These are phyloP conservation scores for Tylopilus plumbeoviolaceoides DNA, from an alignment of 768 basidiomycete genomes.

Conservation along the genomic window DNA sequence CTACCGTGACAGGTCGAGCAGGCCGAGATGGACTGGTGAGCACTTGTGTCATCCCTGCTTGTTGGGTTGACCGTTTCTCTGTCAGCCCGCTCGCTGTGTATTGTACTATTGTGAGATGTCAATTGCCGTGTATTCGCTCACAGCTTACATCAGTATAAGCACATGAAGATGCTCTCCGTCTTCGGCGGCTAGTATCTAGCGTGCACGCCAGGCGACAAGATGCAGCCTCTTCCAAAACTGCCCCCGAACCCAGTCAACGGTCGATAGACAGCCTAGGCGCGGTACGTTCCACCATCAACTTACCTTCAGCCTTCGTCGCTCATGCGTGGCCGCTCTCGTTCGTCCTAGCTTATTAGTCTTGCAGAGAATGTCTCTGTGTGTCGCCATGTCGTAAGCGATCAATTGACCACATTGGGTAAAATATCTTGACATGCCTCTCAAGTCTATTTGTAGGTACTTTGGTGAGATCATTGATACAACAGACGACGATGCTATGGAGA, in stretches of 20 bases:
- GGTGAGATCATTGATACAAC: slow-evolving; percentile 59
- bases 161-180: slow-evolving; percentile 62
- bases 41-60: not conserved
- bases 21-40: slow-evolving; percentile 72
- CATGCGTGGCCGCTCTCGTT: not conserved
- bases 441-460: slow-evolving; percentile 80
- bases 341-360: slow-evolving; percentile 42
- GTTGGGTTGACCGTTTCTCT: not conserved
- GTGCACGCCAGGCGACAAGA: slow-evolving; percentile 43
- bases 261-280: slow-evolving; percentile 59
- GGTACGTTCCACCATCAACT: slow-evolving; percentile 35
- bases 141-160: slow-evolving; percentile 37
- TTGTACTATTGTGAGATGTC: slow-evolving; percentile 68
- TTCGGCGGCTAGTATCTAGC: slow-evolving; percentile 48
- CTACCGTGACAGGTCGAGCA: slow-evolving; percentile 54
- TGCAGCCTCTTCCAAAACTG: slow-evolving; percentile 41
- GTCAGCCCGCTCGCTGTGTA: slow-evolving; percentile 73
- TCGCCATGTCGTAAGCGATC: slow-evolving; percentile 61
- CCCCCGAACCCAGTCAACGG: slow-evolving; percentile 63
- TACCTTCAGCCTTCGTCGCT: slow-evolving; percentile 17
- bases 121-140: not conserved
- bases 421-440: not conserved
- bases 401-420: not conserved
- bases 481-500: slow-evolving; percentile 40
- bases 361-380: slow-evolving; percentile 59